Base-by-base conservation (phyloP, 345 rosid species). In the Combretum micranthum region DNA sequence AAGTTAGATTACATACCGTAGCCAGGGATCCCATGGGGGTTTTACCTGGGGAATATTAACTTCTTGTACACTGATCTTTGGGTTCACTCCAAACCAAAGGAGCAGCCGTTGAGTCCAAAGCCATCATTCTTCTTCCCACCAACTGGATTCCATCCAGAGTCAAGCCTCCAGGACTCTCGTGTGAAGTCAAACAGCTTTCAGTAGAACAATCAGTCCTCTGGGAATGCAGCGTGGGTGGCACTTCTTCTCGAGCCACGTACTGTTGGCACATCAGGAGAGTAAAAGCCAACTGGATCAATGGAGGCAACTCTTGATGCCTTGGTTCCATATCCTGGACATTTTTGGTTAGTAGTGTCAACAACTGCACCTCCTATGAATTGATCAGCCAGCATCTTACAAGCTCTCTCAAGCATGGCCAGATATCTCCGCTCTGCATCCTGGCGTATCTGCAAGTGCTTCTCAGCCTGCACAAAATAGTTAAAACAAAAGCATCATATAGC, bases 181-280 rank as follows among this genome's bases (percentile, higher is more conserved):
- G 81, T 9, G 83, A 81, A 45, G 90, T 81, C 71, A 84, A 65
- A 69, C 86, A 84, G 73, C 90, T 84, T 57, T 81, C 86, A 0
- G 86, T 84, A 12, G 84, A 84, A 55, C 86, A 77, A 69, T 79
- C 84, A 20, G 76, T 71, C 63, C 82, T 69, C 66, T 78, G 90
- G 15, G 77, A 73, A 61, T 62, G 84, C 55, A 74, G 71, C 53
- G 71, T 53, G 2, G 73, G 62, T 21, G 62, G 65, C 23, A 66
- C 44, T 59, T 72, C 84, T 52, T 65, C 75, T 80, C 21, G 18
- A 68, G 58, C 72, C 71, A 17, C 59, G 67, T 55, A 46, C 47
- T 25, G 56, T 23, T 10, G 11, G 43, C 45, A 45, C 52, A 44
- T 57, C 57, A 26, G 22, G 37, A 5, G 59, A 20, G 73, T 66